Percentiles rank a stretch among this genome's conserved stretches.
Conservation (phyloP, 2,329 filamentous ascomycete genomes). For the Bipolaris zeicola region DNA sequence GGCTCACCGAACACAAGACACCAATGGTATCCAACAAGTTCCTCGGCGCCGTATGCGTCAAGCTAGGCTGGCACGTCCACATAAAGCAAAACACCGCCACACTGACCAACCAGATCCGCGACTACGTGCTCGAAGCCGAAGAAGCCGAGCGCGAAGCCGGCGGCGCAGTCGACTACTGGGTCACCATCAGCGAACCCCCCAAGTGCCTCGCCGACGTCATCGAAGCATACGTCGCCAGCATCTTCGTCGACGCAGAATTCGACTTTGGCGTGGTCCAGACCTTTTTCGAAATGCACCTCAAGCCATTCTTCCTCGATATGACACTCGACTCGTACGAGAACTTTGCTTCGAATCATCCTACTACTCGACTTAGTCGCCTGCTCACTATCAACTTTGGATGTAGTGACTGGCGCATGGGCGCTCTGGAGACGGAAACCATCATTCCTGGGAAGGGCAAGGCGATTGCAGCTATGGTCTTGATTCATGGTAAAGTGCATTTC, state of each 20-base stretch:
- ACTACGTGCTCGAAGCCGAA: slow-evolving; percentile 64
- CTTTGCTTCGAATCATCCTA: slow-evolving; percentile 85
- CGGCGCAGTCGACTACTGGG: slow-evolving; percentile 71
- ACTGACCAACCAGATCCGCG: slow-evolving; percentile 57
- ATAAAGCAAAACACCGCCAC: slow-evolving; percentile 61
- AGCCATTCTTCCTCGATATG: slow-evolving; percentile 85
- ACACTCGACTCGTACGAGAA: slow-evolving; percentile 72
- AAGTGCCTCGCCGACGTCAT: slow-evolving; percentile 85
- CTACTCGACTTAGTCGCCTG: slow-evolving; percentile 69
- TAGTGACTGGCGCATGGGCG: slow-evolving; percentile 56
- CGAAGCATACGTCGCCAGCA: slow-evolving; percentile 85
- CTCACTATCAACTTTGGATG: slow-evolving; percentile 72
- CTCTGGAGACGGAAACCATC: slow-evolving; percentile 50
- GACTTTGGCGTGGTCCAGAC: slow-evolving; percentile 72
- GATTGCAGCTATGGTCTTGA: slow-evolving; percentile 73
- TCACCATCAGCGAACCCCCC: slow-evolving; percentile 62
- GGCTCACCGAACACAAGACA: slow-evolving; percentile 98
- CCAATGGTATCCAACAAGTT: slow-evolving; percentile 99
- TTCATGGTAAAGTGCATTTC: slow-evolving; percentile 74
- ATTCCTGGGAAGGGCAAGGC: slow-evolving; percentile 50
- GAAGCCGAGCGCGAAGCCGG: slow-evolving; percentile 57
- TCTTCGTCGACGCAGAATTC: slow-evolving; percentile 89
- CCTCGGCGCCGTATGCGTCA: slow-evolving; percentile 78
- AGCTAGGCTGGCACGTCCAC: slow-evolving; percentile 76
- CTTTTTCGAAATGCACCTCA: slow-evolving; percentile 79